Conservation (phyloP, 495 filamentous ascomycete species). For the Lophium mytilinum region DNA sequence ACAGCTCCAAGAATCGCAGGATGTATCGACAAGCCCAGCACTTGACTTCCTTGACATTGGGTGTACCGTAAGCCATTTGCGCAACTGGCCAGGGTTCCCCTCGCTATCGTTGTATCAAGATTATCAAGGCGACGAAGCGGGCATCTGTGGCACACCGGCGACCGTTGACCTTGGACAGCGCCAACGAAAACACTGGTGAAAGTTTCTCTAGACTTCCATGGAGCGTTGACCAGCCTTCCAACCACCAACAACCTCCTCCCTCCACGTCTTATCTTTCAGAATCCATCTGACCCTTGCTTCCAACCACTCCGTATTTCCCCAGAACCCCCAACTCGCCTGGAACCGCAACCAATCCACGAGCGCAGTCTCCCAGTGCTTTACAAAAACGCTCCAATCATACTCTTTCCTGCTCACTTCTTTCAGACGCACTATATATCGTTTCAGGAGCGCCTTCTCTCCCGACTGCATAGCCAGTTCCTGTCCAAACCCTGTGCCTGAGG, state of each 20-base stretch:
- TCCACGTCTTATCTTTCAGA: slow-evolving; percentile 6
- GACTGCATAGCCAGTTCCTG: slow-evolving; percentile 20
- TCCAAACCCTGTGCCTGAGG: slow-evolving; percentile 10
- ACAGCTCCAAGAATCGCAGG: too few relatives aligned
- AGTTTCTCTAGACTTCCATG: too few relatives aligned
- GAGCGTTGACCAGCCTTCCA: too few relatives aligned
- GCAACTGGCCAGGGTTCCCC: too few relatives aligned
- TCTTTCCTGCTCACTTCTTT: slow-evolving; percentile 4
- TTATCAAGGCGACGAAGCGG: too few relatives aligned
- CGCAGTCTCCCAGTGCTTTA: slow-evolving; percentile 40
- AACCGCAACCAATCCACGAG: slow-evolving; percentile 44
- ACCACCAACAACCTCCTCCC: not conserved
- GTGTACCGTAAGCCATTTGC: too few relatives aligned
- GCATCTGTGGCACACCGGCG: too few relatives aligned
- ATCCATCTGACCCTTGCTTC: slow-evolving; percentile 23
- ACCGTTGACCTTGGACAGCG: too few relatives aligned
- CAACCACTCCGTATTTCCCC: slow-evolving; percentile 42
- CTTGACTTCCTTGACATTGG: too few relatives aligned
- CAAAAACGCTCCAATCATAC: slow-evolving; percentile 36
- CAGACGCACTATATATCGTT: slow-evolving; percentile 30
- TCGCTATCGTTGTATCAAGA: too few relatives aligned
- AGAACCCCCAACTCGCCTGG: slow-evolving; percentile 42
- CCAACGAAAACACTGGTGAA: too few relatives aligned
- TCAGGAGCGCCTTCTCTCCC: slow-evolving; percentile 33
- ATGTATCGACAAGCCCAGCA: too few relatives aligned